phyloP scores from a whole-genome alignment of 495 filamentous ascomycete genomes.

The Hypoxylon lenormandii region DNA sequence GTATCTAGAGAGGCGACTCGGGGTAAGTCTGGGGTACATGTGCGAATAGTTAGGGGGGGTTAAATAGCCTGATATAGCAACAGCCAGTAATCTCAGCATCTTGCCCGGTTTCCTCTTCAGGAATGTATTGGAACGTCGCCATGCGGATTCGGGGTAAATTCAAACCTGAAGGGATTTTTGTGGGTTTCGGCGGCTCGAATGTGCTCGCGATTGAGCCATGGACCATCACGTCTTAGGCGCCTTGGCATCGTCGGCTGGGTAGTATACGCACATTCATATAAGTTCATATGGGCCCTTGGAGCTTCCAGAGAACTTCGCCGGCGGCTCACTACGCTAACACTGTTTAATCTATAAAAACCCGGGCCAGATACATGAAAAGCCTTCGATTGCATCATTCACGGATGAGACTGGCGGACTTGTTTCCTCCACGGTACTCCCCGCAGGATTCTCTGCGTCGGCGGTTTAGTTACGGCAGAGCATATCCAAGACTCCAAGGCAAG shows the following conservation, averaged over 20 bases:
- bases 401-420: too few relatives aligned
- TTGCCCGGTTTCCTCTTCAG: conserved; percentile 31
- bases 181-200: conserved; percentile 40
- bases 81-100: conserved; percentile 37
- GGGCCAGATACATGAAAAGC: conserved; percentile 1
- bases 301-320: conserved; percentile 17
- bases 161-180: conserved; percentile 13
- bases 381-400: too few relatives aligned
- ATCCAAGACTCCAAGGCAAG: too few relatives aligned
- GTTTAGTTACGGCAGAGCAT: too few relatives aligned
- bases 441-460: too few relatives aligned
- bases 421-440: too few relatives aligned
- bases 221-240: conserved; percentile 36
- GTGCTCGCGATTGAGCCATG: conserved; percentile 38
- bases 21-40: conserved; percentile 43
- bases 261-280: conserved; percentile 28
- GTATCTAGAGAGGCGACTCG: conserved; percentile 50
- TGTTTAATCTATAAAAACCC: background rate
- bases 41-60: conserved; percentile 16
- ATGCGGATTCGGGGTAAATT: conserved; percentile 45
- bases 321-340: conserved; percentile 15
- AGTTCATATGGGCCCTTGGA: conserved; percentile 38
- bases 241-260: conserved; percentile 31
- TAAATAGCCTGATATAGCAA: conserved; percentile 47
- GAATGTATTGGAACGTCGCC: conserved; percentile 15